Conservation (phyloP, 1,139 yeast genomes). For the Scheffersomyces stambukii region DNA sequence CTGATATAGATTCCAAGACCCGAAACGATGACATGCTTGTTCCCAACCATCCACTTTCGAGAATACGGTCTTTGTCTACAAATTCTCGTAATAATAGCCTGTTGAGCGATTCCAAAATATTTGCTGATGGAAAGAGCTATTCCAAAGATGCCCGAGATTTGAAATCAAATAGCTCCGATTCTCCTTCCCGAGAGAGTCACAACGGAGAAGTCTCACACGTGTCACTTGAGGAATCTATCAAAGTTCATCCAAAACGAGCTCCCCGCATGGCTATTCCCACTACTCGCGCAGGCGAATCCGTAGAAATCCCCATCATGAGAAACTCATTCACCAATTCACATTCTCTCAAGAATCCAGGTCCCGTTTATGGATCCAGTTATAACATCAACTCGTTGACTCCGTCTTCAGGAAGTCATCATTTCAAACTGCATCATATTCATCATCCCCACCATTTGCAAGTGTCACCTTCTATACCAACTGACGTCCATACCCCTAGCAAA, state of each 20-base stretch:
- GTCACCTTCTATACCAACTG: constrained; percentile 4
- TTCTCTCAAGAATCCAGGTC: constrained; percentile 5
- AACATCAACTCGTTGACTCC: neutral
- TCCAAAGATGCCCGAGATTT: too few species aligned
- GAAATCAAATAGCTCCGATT: constrained; percentile 5
- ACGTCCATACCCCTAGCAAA: constrained; percentile 5
- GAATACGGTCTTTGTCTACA: constrained; percentile 29
- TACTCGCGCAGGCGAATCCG: constrained; percentile 71
- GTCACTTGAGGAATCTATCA: constrained; percentile 13
- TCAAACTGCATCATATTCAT: neutral
- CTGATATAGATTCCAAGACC: constrained; percentile 12
- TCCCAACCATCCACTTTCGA: constrained; percentile 26
- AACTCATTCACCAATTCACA: constrained; percentile 17
- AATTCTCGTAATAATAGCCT: constrained; percentile 16
- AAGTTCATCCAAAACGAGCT: constrained; percentile 52
- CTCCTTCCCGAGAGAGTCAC: constrained; percentile 9
- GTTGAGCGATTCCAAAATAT: too few species aligned
- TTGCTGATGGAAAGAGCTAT: constrained; percentile 6
- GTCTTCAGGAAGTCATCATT: neutral
- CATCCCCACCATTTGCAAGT: constrained; percentile 1
- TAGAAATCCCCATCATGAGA: constrained; percentile 59
- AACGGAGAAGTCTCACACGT: too few species aligned
- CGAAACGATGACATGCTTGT: constrained; percentile 17
- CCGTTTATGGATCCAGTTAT: constrained; percentile 3
- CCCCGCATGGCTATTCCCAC: constrained; percentile 84